Conservation (phyloP, 75 land plant species). For the Pseudotsuga menziesii region DNA sequence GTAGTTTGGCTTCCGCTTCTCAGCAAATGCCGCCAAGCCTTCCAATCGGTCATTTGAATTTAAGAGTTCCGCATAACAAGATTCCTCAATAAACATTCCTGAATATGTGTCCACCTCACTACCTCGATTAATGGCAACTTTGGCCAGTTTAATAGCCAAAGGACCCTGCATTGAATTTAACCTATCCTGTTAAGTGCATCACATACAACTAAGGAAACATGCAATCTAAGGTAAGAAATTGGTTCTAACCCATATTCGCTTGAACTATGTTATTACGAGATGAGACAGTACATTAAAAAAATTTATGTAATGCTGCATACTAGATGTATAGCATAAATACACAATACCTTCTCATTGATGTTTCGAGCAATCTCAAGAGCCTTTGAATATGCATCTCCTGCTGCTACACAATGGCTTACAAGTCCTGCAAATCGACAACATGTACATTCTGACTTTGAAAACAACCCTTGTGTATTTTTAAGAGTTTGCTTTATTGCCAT, state of each 20-base stretch:
- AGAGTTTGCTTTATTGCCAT: neutral
- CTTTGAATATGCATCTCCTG: conserved; percentile 75
- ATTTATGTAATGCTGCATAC: neutral
- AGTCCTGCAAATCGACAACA: conserved; percentile 52
- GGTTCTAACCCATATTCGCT: neutral
- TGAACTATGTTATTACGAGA: no score
- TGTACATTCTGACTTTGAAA: neutral
- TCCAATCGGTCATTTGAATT: conserved; percentile 88
- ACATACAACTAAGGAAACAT: neutral
- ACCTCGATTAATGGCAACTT: conserved; percentile 80
- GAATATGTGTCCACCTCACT: conserved; percentile 57
- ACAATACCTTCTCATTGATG: conserved; percentile 75
- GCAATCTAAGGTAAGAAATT: neutral
- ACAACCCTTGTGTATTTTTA: conserved; percentile 5
- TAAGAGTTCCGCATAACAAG: conserved; percentile 72
- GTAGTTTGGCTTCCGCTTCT: conserved; percentile 84
- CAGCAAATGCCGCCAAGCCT: conserved; percentile 94
- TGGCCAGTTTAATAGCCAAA: conserved; percentile 87
- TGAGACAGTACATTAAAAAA: neutral
- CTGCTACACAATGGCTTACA: conserved; percentile 73
- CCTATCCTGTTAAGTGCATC: neutral
- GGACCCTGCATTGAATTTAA: conserved; percentile 67
- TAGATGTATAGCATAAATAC: neutral
- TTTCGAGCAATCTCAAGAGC: conserved; percentile 87
- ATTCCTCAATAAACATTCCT: conserved; percentile 76